These are phyloP conservation scores for Acanthamoeba culbertsoni DNA, from an alignment of 208 protist genomes.

Conservation along the genomic window DNA sequence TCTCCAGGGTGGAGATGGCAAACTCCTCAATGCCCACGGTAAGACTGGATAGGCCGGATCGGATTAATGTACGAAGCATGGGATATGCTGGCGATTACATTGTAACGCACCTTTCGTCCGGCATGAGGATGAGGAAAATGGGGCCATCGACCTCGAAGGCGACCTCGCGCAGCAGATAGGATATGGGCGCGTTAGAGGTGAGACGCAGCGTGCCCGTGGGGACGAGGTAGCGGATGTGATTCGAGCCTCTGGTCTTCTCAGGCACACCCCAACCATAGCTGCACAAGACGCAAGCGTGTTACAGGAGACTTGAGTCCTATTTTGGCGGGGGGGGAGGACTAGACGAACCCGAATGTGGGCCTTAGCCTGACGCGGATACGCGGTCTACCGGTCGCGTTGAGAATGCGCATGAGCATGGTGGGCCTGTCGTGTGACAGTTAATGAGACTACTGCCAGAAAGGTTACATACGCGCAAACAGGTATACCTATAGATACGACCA, in stretches of 20 bases:
- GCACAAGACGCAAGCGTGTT: not conserved
- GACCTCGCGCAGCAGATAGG: constrained; percentile 75
- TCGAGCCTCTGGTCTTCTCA: constrained; percentile 73
- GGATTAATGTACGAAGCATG: not conserved
- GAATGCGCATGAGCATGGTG: constrained; percentile 63
- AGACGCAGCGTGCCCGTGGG: constrained; percentile 72
- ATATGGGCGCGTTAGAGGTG: constrained; percentile 77
- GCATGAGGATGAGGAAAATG: constrained; percentile 74
- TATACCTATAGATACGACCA: not conserved
- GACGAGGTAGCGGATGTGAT: constrained; percentile 76
- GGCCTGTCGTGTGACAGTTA: not conserved
- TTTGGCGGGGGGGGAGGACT: not conserved
- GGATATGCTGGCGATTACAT: not conserved
- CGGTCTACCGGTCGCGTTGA: constrained; percentile 65
- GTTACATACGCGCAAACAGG: too few relatives aligned
- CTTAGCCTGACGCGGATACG: constrained; percentile 74
- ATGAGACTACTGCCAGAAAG: not conserved
- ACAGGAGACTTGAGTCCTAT: not conserved
- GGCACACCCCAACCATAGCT: constrained; percentile 78
- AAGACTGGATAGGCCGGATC: not conserved
- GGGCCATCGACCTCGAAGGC: constrained; percentile 73
- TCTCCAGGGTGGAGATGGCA: constrained; percentile 64
- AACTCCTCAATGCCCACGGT: constrained; percentile 67
- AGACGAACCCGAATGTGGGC: constrained; percentile 75
- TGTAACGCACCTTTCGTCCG: constrained; percentile 64